These are phyloP conservation scores for Xylaria sp. DNA, from an alignment of 2,329 filamentous ascomycete genomes.

Conservation along the genomic window DNA sequence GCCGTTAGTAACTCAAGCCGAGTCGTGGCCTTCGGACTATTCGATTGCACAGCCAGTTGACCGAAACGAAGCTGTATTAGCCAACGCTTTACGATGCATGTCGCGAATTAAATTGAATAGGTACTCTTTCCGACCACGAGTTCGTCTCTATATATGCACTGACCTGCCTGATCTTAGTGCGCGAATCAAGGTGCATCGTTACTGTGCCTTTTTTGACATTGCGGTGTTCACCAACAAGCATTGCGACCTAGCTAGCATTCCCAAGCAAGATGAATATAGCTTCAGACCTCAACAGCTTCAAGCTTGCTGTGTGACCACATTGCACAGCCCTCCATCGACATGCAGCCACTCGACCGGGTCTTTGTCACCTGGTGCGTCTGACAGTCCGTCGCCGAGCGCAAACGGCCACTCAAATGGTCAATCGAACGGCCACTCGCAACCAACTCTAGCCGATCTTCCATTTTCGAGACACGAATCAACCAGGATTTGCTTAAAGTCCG, in stretches of 20 bases:
- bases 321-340: slow-evolving; percentile 34
- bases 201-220: slow-evolving; percentile 56
- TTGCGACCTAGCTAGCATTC: slow-evolving; percentile 51
- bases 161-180: slow-evolving; percentile 44
- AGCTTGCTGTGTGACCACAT: slow-evolving; percentile 43
- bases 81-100: slow-evolving; percentile 52
- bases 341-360: slow-evolving; percentile 37
- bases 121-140: slow-evolving; percentile 34
- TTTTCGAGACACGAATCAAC: slow-evolving; percentile 54
- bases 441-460: slow-evolving; percentile 42
- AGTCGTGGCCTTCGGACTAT: slow-evolving; percentile 44
- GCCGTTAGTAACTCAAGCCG: slow-evolving; percentile 46
- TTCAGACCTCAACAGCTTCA: slow-evolving; percentile 43
- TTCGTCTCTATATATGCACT: not conserved
- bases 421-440: slow-evolving; percentile 15
- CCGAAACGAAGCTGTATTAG: slow-evolving; percentile 48
- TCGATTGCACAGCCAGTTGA: slow-evolving; percentile 45
- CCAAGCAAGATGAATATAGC: slow-evolving; percentile 32
- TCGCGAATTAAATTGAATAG: slow-evolving; percentile 58
- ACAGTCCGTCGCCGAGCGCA: slow-evolving; percentile 34
- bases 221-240: slow-evolving; percentile 56
- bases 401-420: slow-evolving; percentile 20
- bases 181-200: slow-evolving; percentile 58
- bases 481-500: slow-evolving; percentile 55
- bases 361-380: slow-evolving; percentile 38